Base-by-base conservation (phyloP, 2,329 filamentous ascomycete species). In the Phialophora tarda region DNA sequence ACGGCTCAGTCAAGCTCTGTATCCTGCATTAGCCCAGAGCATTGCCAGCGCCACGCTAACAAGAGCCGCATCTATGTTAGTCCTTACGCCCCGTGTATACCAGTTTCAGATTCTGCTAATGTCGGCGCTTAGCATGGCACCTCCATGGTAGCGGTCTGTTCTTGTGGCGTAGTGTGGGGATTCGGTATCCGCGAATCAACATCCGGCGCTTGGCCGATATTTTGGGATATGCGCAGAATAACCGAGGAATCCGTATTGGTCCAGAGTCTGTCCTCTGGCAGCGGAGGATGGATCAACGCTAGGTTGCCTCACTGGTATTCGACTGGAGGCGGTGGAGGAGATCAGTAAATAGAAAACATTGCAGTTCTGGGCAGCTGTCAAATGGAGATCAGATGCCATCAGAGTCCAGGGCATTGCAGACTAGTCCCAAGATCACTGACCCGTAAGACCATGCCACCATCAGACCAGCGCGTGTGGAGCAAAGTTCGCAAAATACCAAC, bases 1-100 rank as follows among this genome's bases (percentile, higher is more conserved):
- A 8, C 21, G 4, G 53, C 4, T 10, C 24, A 21, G 28, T 21
- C 28, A 55, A 34, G 26, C 24, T 55, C 17, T 10, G n/a, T 32
- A 12, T 21, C 28, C 14, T 55, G 53, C 53, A 55, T 55, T 28
- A 32, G 53, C 17, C 48, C 48, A 12, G 28, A 30, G n/a, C n/a
- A 30, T 32, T 26, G 30, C n/a, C 8, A 14, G 59, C 30, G 28
- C 32, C 59, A 61, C 3, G 47, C 30, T 8, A 38, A 14, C 7
- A 30, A 61, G 59, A 61, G 48, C 59, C 30, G 28, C 47, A 61
- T 38, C 28, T 61, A 8, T 12, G 24, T 50, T 50, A 12, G 26
- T 7, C n/a, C 21, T 34, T 5, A 17, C 12, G 11, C 48, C 21
- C n/a, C 30, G 48, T 34, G 47, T 4, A 6, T 41, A 53, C 32